Base-by-base conservation (phyloP, 148 eudicot species). In the Nyssa sinensis region DNA sequence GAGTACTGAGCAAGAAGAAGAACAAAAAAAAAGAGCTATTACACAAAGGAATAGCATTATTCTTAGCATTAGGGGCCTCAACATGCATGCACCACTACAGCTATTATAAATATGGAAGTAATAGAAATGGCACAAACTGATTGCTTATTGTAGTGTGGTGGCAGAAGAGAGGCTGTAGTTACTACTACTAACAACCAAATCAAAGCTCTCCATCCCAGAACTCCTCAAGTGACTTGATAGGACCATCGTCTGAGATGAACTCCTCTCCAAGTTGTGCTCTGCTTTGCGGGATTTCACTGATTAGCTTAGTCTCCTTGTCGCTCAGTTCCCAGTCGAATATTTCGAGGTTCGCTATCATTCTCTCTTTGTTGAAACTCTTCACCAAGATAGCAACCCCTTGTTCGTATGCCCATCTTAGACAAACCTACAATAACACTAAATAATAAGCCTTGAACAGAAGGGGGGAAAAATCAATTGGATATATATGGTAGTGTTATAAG, bases 351-450 rank as follows among this genome's bases (percentile, higher is more conserved):
- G 85, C 76, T 47, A 71, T 81, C 90, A 89, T 86, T 79, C 92
- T 86, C 27, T 77, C 88, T 62, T 76, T 86, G 83, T 85, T 83
- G 72, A 81, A 84, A 58, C 89, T 89, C 82, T 85, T 89, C 78
- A 72, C 85, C 68, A 78, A 74, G 70, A 79, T 73, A 1, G 81
- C 70, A 33, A 88, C 79, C 25, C 88, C 91, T 71, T 79, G 88
- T 80, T 90, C 85, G 67, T 76, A 74, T 44, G 74, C 88, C 91
- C 89, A 82, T 67, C 88, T 87, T 35, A 85, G 51, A 24, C 78
- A 72, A 64, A 89, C 86, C 91, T 88, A 69, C 35, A 74, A 4
- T 59, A 34, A 30, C 37, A 16, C 63, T 6, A 49, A 61, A 33
- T 24, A 41, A 29, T 27, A 3, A 73, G 41, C 29, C 33, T 47